Evolutionary conservation across 768 basidiomycete genomes (phyloP).

Genomic region (Cystobasidium ongulense): DNA sequence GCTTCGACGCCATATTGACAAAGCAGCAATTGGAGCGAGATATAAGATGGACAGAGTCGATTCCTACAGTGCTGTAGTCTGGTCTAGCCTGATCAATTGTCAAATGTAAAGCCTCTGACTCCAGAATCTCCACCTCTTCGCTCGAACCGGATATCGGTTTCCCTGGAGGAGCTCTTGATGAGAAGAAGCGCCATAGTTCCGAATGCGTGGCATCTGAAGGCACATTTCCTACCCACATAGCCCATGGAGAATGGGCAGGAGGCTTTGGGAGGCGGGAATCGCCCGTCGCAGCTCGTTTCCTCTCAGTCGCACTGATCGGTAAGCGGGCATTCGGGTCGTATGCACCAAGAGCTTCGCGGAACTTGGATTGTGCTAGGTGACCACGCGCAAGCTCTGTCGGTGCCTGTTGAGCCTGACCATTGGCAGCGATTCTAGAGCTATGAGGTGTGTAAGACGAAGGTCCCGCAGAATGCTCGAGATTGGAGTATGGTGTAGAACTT

Average conservation of each 20-base stretch:
- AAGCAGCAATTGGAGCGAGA: conserved; percentile 88
- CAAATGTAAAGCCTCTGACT: conserved; percentile 28
- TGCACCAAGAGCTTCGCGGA: conserved; percentile 5
- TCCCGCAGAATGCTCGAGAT: background rate
- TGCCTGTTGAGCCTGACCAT: conserved; percentile 17
- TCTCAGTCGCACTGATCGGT: conserved; percentile 20
- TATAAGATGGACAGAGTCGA: conserved; percentile 82
- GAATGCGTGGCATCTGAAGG: conserved; percentile 71
- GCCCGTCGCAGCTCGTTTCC: background rate
- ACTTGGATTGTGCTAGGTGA: conserved; percentile 28
- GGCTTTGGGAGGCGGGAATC: conserved; percentile 36
- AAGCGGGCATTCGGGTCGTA: conserved; percentile 2
- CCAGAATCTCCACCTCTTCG: background rate
- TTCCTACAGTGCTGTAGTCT: conserved; percentile 48
- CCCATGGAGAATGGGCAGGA: conserved; percentile 44
- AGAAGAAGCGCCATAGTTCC: conserved; percentile 81
- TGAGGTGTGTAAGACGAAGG: background rate
- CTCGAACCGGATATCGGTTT: conserved; percentile 27
- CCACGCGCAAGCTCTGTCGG: conserved; percentile 35
- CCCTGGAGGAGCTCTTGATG: conserved; percentile 41
- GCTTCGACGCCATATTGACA: conserved; percentile 69
- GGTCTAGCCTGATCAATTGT: conserved; percentile 41
- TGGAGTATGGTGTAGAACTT: background rate
- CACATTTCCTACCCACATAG: conserved; percentile 94
- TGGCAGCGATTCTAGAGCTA: background rate